Evolutionary conservation across 2,329 filamentous ascomycete genomes (phyloP), one percentile per base, ranked within the genome.

Genomic region (Penicillium verrucosum): DNA sequence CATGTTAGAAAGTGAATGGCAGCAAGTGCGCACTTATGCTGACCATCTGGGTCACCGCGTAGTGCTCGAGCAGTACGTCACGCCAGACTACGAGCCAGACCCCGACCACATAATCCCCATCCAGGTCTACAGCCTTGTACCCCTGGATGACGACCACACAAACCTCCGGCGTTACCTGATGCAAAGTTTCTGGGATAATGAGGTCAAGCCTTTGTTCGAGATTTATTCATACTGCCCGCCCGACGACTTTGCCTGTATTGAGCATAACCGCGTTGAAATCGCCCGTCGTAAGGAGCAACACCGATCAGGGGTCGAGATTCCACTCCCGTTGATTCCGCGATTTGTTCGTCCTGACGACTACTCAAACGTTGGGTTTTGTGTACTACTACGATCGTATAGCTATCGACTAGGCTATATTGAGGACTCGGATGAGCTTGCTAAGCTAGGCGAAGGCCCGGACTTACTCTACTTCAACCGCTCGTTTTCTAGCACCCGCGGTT

Each of bases 181-280:
- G 38, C 34, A 57, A 5, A 53, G 0, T 2, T 64, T 56, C 11
- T 52, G 1, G 14, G 14, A 50, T 37, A 57, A 63, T 2, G 60
- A 61, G 11, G 29, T 55, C 1, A 48, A 54, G 41, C 60, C 60
- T 10, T 38, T 60, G 18, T 63, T 65, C 41, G 59, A 63, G 18
- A 60, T 63, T 46, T 65, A 63, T 37, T 61, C 59, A 40, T 65
- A 63, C 48, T 42, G 51, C 37, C 62, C 59, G 21, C 45, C 59
- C 3, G 55, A 63, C 37, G 32, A 32, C 45, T 63, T 61, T 18
- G 57, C 52, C 42, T 65, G 55, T 27, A 58, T 63, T 47, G 58
- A 64, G 21, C 56, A 63, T 47, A 44, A 57, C 21, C 59, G 59
- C 16, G 30, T 48, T 0, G 60, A 63, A 30, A 58, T 64, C 21